Evolutionary conservation across 768 basidiomycete species (phyloP).

Genomic region (Tylopilus sp.): DNA sequence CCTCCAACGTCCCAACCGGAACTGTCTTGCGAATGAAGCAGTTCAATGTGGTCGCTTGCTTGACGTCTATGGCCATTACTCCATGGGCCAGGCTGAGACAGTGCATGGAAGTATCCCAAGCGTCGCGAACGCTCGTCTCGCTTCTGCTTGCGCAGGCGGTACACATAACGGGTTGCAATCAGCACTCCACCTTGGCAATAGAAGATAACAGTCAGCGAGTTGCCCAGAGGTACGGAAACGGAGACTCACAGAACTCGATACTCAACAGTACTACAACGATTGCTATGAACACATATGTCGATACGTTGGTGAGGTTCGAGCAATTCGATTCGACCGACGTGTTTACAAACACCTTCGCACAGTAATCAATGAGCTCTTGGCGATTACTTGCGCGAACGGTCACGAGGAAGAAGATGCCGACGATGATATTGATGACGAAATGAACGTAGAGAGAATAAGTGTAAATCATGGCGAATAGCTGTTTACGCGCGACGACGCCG

Average conservation of each 20-base stretch:
- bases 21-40: conserved; percentile 17
- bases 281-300: conserved; percentile 44
- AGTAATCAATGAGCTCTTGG: conserved; percentile 41
- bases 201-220: conserved; percentile 3
- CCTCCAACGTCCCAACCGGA: conserved; percentile 12
- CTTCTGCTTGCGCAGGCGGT: conserved; percentile 51
- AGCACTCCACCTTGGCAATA: conserved; percentile 45
- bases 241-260: conserved; percentile 54
- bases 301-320: conserved; percentile 36
- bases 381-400: conserved; percentile 45
- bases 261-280: conserved; percentile 44
- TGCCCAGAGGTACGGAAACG: neutral
- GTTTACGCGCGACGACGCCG: conserved; percentile 61
- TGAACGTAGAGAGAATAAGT: conserved; percentile 55
- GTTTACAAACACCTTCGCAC: conserved; percentile 42
- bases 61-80: conserved; percentile 18
- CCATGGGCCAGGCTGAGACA: conserved; percentile 15
- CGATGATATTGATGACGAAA: conserved; percentile 51
- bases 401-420: conserved; percentile 50
- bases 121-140: conserved; percentile 34
- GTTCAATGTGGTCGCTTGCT: conserved; percentile 28
- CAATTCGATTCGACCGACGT: conserved; percentile 44
- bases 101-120: conserved; percentile 31
- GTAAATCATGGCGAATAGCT: conserved; percentile 54
- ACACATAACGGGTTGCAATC: conserved; percentile 51